Evolutionary conservation across 2,329 filamentous ascomycete genomes (phyloP).

Genomic region (Tolypocladium amazonense): DNA sequence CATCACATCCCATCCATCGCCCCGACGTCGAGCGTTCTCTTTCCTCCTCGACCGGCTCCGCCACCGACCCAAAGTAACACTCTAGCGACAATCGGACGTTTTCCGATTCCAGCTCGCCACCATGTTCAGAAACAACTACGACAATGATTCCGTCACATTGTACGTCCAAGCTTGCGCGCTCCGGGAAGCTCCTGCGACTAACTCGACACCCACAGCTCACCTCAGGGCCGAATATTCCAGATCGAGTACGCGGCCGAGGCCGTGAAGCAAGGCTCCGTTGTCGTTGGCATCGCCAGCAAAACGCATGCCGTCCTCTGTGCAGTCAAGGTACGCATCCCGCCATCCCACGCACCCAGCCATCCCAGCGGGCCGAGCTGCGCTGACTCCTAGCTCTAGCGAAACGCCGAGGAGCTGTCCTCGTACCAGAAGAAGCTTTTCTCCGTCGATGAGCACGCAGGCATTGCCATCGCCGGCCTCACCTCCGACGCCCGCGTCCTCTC

Average conservation of each 20-base stretch:
- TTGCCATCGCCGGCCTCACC: conserved; percentile 92
- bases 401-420: conserved; percentile 97
- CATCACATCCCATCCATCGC: background rate
- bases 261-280: conserved; percentile 97
- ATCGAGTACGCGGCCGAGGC: conserved; percentile 98
- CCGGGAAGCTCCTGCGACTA: conserved; percentile 9
- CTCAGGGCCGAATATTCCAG: conserved; percentile 98
- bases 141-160: conserved; percentile 99
- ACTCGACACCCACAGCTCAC: conserved; percentile 58
- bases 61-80: conserved; percentile 1
- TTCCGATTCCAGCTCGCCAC: conserved; percentile 22
- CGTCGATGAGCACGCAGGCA: conserved; percentile 89
- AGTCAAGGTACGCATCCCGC: conserved; percentile 65
- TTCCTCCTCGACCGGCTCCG: background rate
- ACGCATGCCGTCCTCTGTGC: conserved; percentile 93
- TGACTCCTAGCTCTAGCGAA: conserved; percentile 50
- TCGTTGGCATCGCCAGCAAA: conserved; percentile 95
- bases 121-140: conserved; percentile 99
- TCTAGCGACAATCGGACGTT: conserved; percentile 1
- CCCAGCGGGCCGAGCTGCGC: background rate
- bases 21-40: conserved; percentile 2
- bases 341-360: too few relatives aligned
- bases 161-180: conserved; percentile 34
- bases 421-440: conserved; percentile 99
- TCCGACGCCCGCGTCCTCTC: conserved; percentile 97